phyloP scores from a whole-genome alignment of 805 yeast species.

The Kodamaea kaohsiungensis region DNA sequence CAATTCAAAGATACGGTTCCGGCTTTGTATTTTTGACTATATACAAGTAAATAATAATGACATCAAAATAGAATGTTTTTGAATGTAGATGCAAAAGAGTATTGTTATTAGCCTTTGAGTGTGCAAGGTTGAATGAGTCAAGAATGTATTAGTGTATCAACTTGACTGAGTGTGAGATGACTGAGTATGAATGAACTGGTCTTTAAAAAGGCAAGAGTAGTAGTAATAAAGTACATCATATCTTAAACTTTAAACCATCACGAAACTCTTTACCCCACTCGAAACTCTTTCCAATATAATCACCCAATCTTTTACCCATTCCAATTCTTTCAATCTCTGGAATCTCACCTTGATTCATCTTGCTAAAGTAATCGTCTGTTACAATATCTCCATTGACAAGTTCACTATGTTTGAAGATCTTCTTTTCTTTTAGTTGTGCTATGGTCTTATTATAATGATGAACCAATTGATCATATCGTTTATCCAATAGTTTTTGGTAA shows the following conservation, averaged over 20 bases:
- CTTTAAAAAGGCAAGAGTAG: too few species aligned
- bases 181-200: too few species aligned
- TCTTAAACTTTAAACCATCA: not conserved
- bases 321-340: constrained; percentile 28
- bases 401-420: constrained; percentile 37
- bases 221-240: too few species aligned
- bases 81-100: too few species aligned
- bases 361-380: not conserved
- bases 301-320: constrained; percentile 31
- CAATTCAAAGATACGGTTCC: not conserved
- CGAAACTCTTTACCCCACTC: not conserved
- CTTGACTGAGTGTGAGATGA: too few species aligned
- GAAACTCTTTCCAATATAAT: constrained; percentile 17
- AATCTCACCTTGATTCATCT: constrained; percentile 16
- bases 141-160: too few species aligned
- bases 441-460: constrained; percentile 15
- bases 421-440: constrained; percentile 16
- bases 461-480: constrained; percentile 14
- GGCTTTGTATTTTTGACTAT: not conserved
- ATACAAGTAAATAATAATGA: not conserved
- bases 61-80: not conserved
- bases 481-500: constrained; percentile 15
- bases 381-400: constrained; percentile 20
- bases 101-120: too few species aligned
- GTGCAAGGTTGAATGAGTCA: too few species aligned